Base-by-base conservation (phyloP, 2,329 filamentous ascomycete genomes). In the Scedosporium apiospermum region DNA sequence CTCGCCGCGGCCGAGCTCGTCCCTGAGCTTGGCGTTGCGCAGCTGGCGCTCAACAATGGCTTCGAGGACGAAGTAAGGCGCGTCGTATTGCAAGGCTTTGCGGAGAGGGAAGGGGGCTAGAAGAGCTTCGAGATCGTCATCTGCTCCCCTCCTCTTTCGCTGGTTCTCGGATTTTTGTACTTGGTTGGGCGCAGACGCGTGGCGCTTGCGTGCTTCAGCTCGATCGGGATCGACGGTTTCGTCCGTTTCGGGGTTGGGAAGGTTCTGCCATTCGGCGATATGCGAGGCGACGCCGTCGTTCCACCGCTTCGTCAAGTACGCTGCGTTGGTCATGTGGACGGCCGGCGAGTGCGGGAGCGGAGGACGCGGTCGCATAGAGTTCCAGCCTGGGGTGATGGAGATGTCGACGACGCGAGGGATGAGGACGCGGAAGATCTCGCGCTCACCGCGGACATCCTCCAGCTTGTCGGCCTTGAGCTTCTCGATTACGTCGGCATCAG, bases 261-360 rank as follows among this genome's bases (percentile, higher is more conserved):
- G 75, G 12, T 71, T 68, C 53, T 73, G 71, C 82, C 83, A 86
- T 6, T 73, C 66, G 0, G 72, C 69, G 60, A 82, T 70, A 16
- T 71, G 70, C 6, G 70, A 70, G n/a, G 73, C 70, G 3, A 84
- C 64, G 44, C 71, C 66, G 4, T 71, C 66, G 65, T 86, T 83
- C 83, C 83, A 86, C 12, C 73, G 71, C 7, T 68, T 68, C 0
- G 81, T 81, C 49, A 86, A 68, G 58, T 77, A 75, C 1, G 78
- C 77, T 1, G 82, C 81, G 64, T 84, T 84, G 63, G 80, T 80
- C 67, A 82, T 73, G 65, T 85, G 78, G 65, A 83, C 81, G 2
- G 78, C 75, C 44, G 75, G 74, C 14, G 73, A 77, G 66, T 82
- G 80, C 10, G 80, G 80, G 14, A 63, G 66, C 1, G 79, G 74